Evolutionary conservation across 2,329 filamentous ascomycete genomes (phyloP), one percentile per base, ranked within the genome.

Genomic region (Mycocentrospora acerina): DNA sequence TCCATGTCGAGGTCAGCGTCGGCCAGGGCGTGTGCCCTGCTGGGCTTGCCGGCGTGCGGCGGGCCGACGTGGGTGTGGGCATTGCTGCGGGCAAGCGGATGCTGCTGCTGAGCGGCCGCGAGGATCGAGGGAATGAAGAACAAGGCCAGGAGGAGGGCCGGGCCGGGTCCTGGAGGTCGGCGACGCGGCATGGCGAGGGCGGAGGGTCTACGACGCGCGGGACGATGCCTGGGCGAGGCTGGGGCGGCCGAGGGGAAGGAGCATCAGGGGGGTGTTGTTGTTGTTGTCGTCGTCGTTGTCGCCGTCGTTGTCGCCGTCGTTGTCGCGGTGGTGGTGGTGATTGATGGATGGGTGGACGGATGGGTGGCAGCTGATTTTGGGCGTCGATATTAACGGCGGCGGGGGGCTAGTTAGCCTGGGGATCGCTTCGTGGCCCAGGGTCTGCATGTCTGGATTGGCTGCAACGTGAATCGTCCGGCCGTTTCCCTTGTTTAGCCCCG

Each of bases 91-190:
- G 58, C 49, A 33, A 48, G 59, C 54, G 55, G 60, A 36, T 66
- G 66, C 66, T 70, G 67, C 66, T 69, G 66, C 66, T 66, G 66
- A 67, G 65, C 63, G 46, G 63, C 64, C 50, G 60, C 57, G 38
- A 64, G 55, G 24, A 64, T 22, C 42, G 52, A 64, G 39, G 66
- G 61, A 35, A 68, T 51, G 37, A 68, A 47, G 44, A 68, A 48
- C 30, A 67, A 46, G 32, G 64, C 57, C 44, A 69, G 51, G 36
- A 65, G 46, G 34, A 67, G 51, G 44, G 59, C 62, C 54, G 60
- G 58, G 58, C 60, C 59, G 53, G 60, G 61, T 54, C 64, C 63
- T 46, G 64, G 66, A 58, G 66, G 66, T 56, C 66, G 62, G 56
- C 63, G 65, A 50, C 62, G 64, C 46, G 65, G 64, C 66, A 69